Evolutionary conservation across 345 rosid species (phyloP), one percentile per base, ranked within the genome.

Genomic region (Eucalyptus virginea): DNA sequence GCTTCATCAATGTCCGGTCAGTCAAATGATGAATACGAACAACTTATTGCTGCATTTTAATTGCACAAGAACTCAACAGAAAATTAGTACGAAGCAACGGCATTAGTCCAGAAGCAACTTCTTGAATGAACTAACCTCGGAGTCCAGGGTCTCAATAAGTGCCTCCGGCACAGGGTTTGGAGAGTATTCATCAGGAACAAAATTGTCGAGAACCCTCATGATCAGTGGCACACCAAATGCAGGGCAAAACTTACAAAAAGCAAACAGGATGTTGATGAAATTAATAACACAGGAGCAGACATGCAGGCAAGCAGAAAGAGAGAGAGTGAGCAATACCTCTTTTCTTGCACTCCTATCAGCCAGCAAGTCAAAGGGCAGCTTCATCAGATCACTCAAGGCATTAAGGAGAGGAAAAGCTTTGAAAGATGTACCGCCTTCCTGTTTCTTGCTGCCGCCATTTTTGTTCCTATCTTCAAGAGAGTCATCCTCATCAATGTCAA

Each of bases 291-390:
- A n/a, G 87, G 37, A 83, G 30, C 40, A 69, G 67, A 77, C 44
- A 86, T 77, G 26, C 52, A 34, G 49, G 16, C 32, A 65, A 88
- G 86, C 88, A 83, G 67, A 51, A 32, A 77, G 65, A 51, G 42
- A n/a, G 87, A 65, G 18, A 47, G 49, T 72, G 54, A 47, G 52
- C 24, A 87, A 86, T 81, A 97, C 99, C 96, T 97, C 99, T 94
- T 90, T 95, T 93, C 99, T 93, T 37, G 94, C 94, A 86, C 96
- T 93, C 72, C 91, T 92, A 88, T 96, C 96, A 42, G 93, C 95
- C 81, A 98, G 97, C 97, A 96, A 94, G 88, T 95, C 97, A 54
- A 94, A 96, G 89, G 99, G 99, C 90, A 98, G 97, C 99, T 96
- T 98, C 99, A 98, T 95, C 83, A 97, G 97, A 93, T 97, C 98